phyloP scores from a whole-genome alignment of 345 rosid species.

The Erodium maritimum region DNA sequence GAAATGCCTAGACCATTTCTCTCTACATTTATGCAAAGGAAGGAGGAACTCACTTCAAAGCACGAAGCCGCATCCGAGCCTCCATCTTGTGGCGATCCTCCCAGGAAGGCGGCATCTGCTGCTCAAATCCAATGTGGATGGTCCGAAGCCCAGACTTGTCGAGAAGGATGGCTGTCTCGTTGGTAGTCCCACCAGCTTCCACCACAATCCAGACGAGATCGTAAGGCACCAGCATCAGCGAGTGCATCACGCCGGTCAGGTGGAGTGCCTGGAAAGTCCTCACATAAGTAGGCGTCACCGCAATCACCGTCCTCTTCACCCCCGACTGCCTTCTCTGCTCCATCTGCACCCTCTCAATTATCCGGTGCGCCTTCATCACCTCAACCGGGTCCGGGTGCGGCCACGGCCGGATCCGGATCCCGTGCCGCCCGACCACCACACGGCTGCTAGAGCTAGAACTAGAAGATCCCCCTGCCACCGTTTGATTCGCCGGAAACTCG shows the following conservation, averaged over 20 bases:
- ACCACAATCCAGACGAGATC: conserved; percentile 90
- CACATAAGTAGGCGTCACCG: conserved; percentile 87
- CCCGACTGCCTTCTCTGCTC: conserved; percentile 80
- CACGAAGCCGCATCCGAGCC: conserved; percentile 74
- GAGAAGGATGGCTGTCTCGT: conserved; percentile 65
- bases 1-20: no score
- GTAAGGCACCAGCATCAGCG: conserved; percentile 77
- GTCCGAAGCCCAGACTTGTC: conserved; percentile 52
- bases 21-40: no score
- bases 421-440: conserved; percentile 91
- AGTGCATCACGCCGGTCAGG: conserved; percentile 85
- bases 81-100: conserved; percentile 57
- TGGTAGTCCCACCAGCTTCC: conserved; percentile 75
- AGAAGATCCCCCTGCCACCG: conserved; percentile 22
- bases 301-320: conserved; percentile 49
- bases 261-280: conserved; percentile 89
- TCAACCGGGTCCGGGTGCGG: conserved; percentile 89
- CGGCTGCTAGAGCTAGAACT: no score
- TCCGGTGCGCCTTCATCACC: conserved; percentile 85
- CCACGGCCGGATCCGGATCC: conserved; percentile 99
- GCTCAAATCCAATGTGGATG: conserved; percentile 49
- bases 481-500: conserved; percentile 13
- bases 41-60: conserved; percentile 36
- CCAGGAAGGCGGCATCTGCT: conserved; percentile 74
- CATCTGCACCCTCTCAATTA: conserved; percentile 77